Percentiles rank a stretch among this genome's conserved stretches.
Evolutionary conservation across 179 eudicot species (phyloP).

Genomic region (Corrigiola litoralis): DNA sequence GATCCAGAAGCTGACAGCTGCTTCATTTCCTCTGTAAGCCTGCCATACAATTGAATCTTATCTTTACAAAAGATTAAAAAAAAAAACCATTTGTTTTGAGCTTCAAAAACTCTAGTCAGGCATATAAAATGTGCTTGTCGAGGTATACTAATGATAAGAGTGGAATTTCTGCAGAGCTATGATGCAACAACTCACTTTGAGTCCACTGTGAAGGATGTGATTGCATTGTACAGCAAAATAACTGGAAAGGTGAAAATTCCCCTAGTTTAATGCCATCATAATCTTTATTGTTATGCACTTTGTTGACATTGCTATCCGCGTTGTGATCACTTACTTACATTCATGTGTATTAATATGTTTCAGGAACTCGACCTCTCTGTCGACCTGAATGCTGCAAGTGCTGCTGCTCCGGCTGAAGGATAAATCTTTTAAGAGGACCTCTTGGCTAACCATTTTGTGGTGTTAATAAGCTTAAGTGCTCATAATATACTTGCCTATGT

Average conservation of each 20-base stretch:
- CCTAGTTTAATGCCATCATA: background rate
- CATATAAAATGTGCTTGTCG: background rate
- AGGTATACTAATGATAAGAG: background rate
- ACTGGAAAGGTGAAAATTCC: slow-evolving; percentile 42
- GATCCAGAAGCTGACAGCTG: slow-evolving; percentile 45
- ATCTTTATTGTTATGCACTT: background rate
- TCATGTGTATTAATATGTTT: background rate
- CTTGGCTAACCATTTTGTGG: background rate
- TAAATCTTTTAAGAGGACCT: slow-evolving; percentile 10
- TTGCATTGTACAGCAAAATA: slow-evolving; percentile 43
- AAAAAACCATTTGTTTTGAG: background rate
- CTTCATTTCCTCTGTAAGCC: slow-evolving; percentile 72
- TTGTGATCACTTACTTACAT: background rate
- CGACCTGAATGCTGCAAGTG: slow-evolving; percentile 73
- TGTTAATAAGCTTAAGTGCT: background rate
- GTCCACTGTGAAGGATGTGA: slow-evolving; percentile 76
- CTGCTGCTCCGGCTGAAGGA: slow-evolving; percentile 53
- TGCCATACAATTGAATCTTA: background rate
- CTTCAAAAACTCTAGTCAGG: background rate
- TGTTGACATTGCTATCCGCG: background rate
- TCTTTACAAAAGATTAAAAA: background rate
- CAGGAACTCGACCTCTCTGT: slow-evolving; percentile 68
- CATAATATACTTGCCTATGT: background rate
- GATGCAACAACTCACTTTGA: slow-evolving; percentile 93
- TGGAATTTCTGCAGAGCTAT: slow-evolving; percentile 55